Evolutionary conservation across 129 eudicot species (phyloP).

Genomic region (Silybum marianum): DNA sequence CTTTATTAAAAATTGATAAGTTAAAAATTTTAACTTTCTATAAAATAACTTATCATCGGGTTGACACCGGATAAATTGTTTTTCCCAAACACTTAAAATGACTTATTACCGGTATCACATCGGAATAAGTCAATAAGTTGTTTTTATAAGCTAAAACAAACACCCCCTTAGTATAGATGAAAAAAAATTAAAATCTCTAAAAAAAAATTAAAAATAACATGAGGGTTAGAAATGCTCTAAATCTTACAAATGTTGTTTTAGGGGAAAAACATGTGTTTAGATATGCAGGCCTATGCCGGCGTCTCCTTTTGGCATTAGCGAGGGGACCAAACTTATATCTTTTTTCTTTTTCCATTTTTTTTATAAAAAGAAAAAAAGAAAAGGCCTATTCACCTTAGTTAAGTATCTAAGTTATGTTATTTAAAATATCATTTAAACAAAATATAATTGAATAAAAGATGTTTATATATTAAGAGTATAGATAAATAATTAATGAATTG

Average conservation of each 20-base stretch:
- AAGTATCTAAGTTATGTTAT: neutral
- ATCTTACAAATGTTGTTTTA: neutral
- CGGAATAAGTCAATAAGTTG: too few species aligned
- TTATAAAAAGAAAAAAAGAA: neutral
- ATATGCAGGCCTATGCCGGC: slow-evolving; percentile 48
- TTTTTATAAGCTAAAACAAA: too few species aligned
- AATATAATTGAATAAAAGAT: neutral
- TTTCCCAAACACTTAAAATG: too few species aligned
- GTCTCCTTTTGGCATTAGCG: neutral
- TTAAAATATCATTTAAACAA: neutral
- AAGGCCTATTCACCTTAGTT: neutral
- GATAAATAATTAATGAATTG: slow-evolving; percentile 22
- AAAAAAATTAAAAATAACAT: too few species aligned
- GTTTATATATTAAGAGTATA: slow-evolving; percentile 4
- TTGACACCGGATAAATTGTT: too few species aligned
- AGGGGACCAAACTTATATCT: neutral
- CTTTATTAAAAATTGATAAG: too few species aligned
- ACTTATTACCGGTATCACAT: too few species aligned
- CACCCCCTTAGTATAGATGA: too few species aligned
- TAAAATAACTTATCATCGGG: too few species aligned
- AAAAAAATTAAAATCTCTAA: too few species aligned
- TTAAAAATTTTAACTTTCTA: too few species aligned
- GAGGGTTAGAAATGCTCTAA: too few species aligned
- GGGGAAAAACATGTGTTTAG: slow-evolving; percentile 16
- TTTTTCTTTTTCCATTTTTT: neutral